Evolutionary conservation across 192 early-diverging fungal species (phyloP).

Genomic region (Phycomyces nitens): DNA sequence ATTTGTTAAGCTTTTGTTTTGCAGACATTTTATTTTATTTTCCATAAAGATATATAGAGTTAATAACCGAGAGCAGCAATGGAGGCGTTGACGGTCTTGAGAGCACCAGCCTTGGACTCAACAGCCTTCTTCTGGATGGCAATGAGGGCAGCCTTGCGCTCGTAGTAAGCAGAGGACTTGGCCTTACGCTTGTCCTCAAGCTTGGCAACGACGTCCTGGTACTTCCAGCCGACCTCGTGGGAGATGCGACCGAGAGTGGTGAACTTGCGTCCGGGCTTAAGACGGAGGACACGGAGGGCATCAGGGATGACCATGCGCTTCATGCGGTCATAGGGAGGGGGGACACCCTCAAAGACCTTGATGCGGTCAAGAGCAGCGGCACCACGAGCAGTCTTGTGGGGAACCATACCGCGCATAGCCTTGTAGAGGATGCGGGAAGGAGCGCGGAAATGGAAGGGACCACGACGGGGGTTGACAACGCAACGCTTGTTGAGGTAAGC

Average conservation of each 20-base stretch:
- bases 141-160: conserved; percentile 71
- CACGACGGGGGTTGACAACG: conserved; percentile 93
- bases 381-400: conserved; percentile 99
- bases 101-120: conserved; percentile 49
- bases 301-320: conserved; percentile 97
- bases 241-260: conserved; percentile 90
- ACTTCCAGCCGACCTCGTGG: conserved; percentile 98
- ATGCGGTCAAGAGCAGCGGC: conserved; percentile 93
- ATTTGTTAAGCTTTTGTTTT: no score
- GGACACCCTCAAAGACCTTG: conserved; percentile 99
- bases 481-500: conserved; percentile 97
- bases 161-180: conserved; percentile 87
- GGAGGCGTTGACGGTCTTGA: conserved; percentile 56
- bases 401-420: conserved; percentile 96
- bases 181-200: conserved; percentile 99
- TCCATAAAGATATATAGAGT: conserved; percentile 3
- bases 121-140: conserved; percentile 36
- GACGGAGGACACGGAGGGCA: conserved; percentile 94
- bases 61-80: conserved; percentile 59
- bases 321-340: conserved; percentile 93
- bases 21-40: no score
- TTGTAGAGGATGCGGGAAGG: conserved; percentile 97
- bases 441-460: conserved; percentile 98
- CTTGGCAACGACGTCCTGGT: conserved; percentile 93
- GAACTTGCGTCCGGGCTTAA: conserved; percentile 98